phyloP scores from a whole-genome alignment of 2,329 filamentous ascomycete species.

The Magnaporthiopsis incrustans region DNA sequence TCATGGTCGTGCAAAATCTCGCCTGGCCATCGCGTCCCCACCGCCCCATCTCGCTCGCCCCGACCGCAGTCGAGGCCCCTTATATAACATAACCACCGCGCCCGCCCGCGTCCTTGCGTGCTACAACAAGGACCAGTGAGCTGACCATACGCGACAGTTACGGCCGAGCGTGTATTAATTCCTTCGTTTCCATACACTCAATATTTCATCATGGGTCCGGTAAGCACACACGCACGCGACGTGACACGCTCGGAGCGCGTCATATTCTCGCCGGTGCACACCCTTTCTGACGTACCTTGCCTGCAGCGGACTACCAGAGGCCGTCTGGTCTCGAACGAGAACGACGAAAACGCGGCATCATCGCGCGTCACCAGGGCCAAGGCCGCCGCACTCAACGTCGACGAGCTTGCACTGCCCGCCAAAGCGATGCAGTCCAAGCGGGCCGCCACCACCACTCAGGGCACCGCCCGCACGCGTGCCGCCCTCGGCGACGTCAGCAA shows the following conservation, averaged over 20 bases:
- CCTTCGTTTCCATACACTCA: not conserved
- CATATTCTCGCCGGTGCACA: not conserved
- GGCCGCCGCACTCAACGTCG: slow-evolving; percentile 62
- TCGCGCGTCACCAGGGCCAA: slow-evolving; percentile 91
- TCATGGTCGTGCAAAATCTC: not conserved
- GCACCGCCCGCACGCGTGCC: slow-evolving; percentile 60
- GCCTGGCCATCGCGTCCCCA: not conserved
- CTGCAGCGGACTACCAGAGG: slow-evolving; percentile 54
- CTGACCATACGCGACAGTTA: not conserved
- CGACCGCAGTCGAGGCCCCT: not conserved
- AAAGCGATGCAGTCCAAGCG: slow-evolving; percentile 64
- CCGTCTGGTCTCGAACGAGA: slow-evolving; percentile 79
- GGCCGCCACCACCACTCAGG: slow-evolving; percentile 39
- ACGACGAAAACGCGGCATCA: slow-evolving; percentile 78
- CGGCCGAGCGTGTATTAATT: not conserved
- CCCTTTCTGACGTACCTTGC: not conserved
- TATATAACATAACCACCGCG: not conserved
- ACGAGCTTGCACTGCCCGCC: slow-evolving; percentile 48
- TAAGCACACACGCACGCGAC: not conserved
- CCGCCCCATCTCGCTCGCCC: not conserved
- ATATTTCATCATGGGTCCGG: not conserved
- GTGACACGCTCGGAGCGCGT: not conserved
- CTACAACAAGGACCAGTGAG: not conserved
- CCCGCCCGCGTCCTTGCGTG: not conserved
- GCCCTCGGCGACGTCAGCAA: slow-evolving; percentile 95